Conservation (phyloP, 2,329 filamentous ascomycete species). For the Aspergillus clavatus region DNA sequence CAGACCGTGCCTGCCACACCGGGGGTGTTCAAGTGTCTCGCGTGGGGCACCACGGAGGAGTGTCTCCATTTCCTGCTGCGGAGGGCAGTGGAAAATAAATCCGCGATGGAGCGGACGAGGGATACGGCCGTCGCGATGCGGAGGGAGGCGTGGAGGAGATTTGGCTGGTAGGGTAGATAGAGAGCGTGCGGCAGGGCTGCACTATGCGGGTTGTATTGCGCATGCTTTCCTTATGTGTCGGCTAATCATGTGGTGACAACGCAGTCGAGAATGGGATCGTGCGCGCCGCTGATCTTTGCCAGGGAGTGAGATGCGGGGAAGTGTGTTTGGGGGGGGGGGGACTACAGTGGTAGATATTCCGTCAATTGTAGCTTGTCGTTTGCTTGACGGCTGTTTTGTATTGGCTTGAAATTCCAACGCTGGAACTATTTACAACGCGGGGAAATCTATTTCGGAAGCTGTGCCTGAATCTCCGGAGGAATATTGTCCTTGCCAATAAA, state of each 20-base stretch:
- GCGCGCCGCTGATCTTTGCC: neutral
- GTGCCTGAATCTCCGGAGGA: neutral
- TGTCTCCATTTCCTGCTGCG: conserved; percentile 54
- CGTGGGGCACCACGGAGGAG: conserved; percentile 51
- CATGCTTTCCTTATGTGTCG: too few relatives aligned
- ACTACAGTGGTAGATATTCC: too few relatives aligned
- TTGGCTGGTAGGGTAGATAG: conserved; percentile 5
- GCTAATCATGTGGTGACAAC: neutral
- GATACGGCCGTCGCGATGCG: conserved; percentile 60
- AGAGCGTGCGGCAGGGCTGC: too few relatives aligned
- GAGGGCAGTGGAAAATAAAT: conserved; percentile 65
- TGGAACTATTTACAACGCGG: too few relatives aligned
- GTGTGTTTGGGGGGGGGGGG: too few relatives aligned
- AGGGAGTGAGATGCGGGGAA: neutral
- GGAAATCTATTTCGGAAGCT: neutral
- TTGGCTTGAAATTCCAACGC: too few relatives aligned
- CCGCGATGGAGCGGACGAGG: conserved; percentile 61
- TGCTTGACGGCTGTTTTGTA: too few relatives aligned
- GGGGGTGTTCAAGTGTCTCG: conserved; percentile 49
- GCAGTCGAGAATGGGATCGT: neutral
- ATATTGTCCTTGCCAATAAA: neutral
- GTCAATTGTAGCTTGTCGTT: too few relatives aligned
- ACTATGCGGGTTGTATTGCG: too few relatives aligned
- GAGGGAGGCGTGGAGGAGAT: conserved; percentile 55
- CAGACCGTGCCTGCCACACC: conserved; percentile 18